phyloP scores from a whole-genome alignment of 129 eudicot genomes.

The Arctium minus region DNA sequence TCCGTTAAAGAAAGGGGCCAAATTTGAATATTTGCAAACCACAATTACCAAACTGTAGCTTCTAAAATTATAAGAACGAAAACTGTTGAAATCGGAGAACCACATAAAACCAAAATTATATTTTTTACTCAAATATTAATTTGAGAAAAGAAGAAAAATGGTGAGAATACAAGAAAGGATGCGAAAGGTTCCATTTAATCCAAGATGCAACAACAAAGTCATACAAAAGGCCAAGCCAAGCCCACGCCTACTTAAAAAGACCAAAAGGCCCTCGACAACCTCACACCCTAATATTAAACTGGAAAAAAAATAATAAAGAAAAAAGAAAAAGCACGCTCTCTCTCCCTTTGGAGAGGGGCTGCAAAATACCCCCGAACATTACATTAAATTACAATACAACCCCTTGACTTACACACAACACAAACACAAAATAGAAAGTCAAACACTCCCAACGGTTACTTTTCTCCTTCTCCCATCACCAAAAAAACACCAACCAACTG shows the following conservation, averaged over 20 bases:
- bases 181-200: slow-evolving; percentile 9
- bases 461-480: slow-evolving; percentile 19
- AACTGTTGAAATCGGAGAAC: not conserved
- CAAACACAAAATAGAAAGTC: slow-evolving; percentile 8
- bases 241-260: slow-evolving; percentile 19
- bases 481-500: slow-evolving; percentile 24
- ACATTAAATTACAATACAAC: slow-evolving; percentile 25
- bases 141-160: not conserved
- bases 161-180: not conserved
- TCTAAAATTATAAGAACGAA: too few relatives aligned
- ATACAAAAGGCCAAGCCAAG: slow-evolving; percentile 19
- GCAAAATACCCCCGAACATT: slow-evolving; percentile 29
- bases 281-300: not conserved
- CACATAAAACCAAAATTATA: too few relatives aligned
- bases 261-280: slow-evolving; percentile 19
- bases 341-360: slow-evolving; percentile 86
- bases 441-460: slow-evolving; percentile 33
- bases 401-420: slow-evolving; percentile 28
- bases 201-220: slow-evolving; percentile 17
- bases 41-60: too few relatives aligned
- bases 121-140: too few relatives aligned
- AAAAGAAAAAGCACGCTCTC: slow-evolving; percentile 45
- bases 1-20: too few relatives aligned
- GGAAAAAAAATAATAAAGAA: not conserved
- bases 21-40: not conserved